These are phyloP conservation scores for Suhomyces guaymorum DNA, from an alignment of 1,139 yeast genomes.

Conservation along the genomic window DNA sequence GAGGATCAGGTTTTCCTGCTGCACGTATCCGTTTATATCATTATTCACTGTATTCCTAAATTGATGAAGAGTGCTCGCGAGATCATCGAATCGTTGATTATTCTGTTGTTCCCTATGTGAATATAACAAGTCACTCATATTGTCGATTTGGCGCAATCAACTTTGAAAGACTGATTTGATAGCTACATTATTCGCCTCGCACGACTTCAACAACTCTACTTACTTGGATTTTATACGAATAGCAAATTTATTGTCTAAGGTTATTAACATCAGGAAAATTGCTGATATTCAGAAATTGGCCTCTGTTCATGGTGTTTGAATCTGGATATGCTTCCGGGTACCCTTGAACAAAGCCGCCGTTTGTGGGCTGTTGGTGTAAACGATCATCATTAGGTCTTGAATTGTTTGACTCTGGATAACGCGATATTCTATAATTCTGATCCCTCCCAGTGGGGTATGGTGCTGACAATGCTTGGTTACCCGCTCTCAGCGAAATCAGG, in stretches of 20 bases:
- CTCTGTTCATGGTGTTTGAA: not conserved
- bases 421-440: no score
- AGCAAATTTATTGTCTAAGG: constrained; percentile 12
- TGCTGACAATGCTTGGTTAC: constrained; percentile 5
- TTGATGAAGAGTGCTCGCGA: constrained; percentile 47
- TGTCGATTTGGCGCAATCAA: no score
- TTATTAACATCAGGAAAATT: constrained; percentile 33
- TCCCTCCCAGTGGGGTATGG: constrained; percentile 24
- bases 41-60: constrained; percentile 46
- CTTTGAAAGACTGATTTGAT: no score
- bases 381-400: no score
- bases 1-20: constrained; percentile 45
- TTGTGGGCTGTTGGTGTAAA: constrained; percentile 35
- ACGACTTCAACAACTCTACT: no score
- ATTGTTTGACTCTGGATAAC: no score
- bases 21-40: constrained; percentile 46
- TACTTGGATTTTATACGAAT: no score
- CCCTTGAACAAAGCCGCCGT: constrained; percentile 40
- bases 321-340: constrained; percentile 10
- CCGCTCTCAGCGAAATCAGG: constrained; percentile 33
- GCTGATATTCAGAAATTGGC: constrained; percentile 31
- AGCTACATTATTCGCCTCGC: no score
- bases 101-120: constrained; percentile 48
- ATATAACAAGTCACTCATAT: constrained; percentile 40
- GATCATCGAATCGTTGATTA: constrained; percentile 46